These are phyloP conservation scores for Scheffersomyces lignicola DNA, from an alignment of 1,139 yeast genomes.

Conservation along the genomic window DNA sequence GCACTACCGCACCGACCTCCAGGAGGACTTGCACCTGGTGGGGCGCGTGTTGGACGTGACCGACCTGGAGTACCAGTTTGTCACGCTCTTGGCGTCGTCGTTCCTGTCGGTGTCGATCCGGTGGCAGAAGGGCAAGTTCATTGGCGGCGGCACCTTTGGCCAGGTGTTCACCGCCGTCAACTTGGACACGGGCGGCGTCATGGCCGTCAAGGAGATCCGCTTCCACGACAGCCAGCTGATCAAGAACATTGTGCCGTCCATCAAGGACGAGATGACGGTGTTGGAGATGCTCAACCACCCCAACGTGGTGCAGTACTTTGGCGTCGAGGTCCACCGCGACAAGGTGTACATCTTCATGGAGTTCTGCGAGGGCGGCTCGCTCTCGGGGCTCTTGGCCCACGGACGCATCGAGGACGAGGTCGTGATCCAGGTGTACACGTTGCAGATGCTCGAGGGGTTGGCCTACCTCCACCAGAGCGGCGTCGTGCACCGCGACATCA, in stretches of 20 bases:
- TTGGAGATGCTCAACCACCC: slow-evolving; percentile 94
- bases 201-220: slow-evolving; percentile 95
- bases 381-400: slow-evolving; percentile 74
- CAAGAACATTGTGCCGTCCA: slow-evolving; percentile 80
- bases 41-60: slow-evolving; percentile 90
- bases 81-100: slow-evolving; percentile 84
- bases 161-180: slow-evolving; percentile 90
- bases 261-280: slow-evolving; percentile 95
- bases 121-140: slow-evolving; percentile 94
- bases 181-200: slow-evolving; percentile 90
- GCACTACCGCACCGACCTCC: slow-evolving; percentile 48
- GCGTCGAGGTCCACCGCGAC: slow-evolving; percentile 96
- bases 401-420: slow-evolving; percentile 96
- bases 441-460: slow-evolving; percentile 93
- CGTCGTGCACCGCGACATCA: slow-evolving; percentile 95
- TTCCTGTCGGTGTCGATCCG: slow-evolving; percentile 89
- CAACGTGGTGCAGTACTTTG: slow-evolving; percentile 91
- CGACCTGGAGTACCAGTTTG: slow-evolving; percentile 83
- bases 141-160: slow-evolving; percentile 97
- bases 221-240: slow-evolving; percentile 88
- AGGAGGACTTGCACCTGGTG: slow-evolving; percentile 54
- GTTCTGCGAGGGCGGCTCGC: slow-evolving; percentile 94
- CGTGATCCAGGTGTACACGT: slow-evolving; percentile 85
- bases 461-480: slow-evolving; percentile 94
- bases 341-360: slow-evolving; percentile 97